Base-by-base conservation (phyloP, 2,329 filamentous ascomycete genomes). In the Trichophyton simii region DNA sequence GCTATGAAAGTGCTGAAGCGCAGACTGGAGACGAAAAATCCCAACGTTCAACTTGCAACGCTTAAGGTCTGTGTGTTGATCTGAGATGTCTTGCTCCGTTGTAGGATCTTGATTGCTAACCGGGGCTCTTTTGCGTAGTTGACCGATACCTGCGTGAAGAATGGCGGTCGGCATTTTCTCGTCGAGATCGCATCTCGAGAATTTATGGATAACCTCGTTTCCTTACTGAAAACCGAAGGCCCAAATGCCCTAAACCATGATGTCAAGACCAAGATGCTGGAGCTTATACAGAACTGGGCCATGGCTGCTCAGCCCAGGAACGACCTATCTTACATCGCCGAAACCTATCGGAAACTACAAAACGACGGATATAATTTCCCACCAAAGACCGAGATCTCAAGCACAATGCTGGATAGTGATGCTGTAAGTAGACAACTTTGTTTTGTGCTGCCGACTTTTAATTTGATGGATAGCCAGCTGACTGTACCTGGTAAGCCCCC, bases 81-180 rank as follows among this genome's bases (percentile, higher is more conserved):
- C 31, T 60, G 50, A 48, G 15, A 31, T 20, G 34, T 20, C 52
- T 5, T 36, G 6, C 36, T 50, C 57, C 20, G 20, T 18, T 34
- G n/a, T 44, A 7, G 41, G 4, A n/a, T 13, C 41, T 44, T 44
- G 41, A 44, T n/a, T 5, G 38, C 38, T 62, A 58, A 50, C 28
- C 38, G 34, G 60, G 65, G 64, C 55, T 58, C 22, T 58, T 41
- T 41, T 63, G 11, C 41, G 13, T 67, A 87, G 90, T 87, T 99
- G 69, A 96, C 91, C 66, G 94, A 99, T 77, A 97, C 94, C 0
- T 99, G 94, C 72, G 91, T 97, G 64, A 99, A 99, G 79, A 99
- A 99, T 79, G 94, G 94, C 63, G 94, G 94, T 67, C 83, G 87
- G 44, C 94, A 99, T 76, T 99, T 99, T 75, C 85, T 99, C 58